Evolutionary conservation across 345 rosid genomes (phyloP).

Genomic region (Salix arbutifolia): DNA sequence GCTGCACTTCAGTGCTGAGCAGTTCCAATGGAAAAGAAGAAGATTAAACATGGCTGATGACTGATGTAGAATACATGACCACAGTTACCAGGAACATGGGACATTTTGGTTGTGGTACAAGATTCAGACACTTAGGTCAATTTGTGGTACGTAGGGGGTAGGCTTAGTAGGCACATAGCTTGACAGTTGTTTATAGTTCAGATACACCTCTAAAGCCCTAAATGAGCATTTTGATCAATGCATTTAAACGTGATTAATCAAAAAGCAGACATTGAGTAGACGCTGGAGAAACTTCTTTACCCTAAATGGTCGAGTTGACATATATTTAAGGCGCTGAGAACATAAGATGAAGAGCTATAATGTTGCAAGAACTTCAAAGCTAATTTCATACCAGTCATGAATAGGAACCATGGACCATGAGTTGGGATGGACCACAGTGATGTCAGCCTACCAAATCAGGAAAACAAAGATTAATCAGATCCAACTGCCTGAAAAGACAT

Average conservation of each 20-base stretch:
- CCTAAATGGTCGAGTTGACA: not conserved
- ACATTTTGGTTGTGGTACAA: not conserved
- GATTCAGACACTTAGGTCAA: not conserved
- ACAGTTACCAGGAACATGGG: too few relatives aligned
- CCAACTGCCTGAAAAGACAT: slow-evolving; percentile 4
- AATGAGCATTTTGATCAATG: not conserved
- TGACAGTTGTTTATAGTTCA: not conserved
- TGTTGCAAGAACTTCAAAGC: not conserved
- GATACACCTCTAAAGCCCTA: not conserved
- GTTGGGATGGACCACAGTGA: slow-evolving; percentile 50
- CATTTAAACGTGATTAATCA: not conserved
- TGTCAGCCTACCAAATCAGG: slow-evolving; percentile 48
- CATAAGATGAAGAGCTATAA: not conserved
- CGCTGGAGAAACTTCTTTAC: not conserved
- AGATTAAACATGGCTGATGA: not conserved
- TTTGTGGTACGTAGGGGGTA: too few relatives aligned
- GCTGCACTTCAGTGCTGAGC: not conserved
- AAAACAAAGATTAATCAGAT: slow-evolving; percentile 6
- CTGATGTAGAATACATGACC: not conserved
- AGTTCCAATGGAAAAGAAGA: not conserved
- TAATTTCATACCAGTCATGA: slow-evolving; percentile 50
- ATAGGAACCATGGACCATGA: slow-evolving; percentile 62
- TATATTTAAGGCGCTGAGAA: not conserved
- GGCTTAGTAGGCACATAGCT: not conserved
- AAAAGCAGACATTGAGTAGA: not conserved